Evolutionary conservation across 768 basidiomycete genomes (phyloP).

Genomic region (Tubosaeta brunneosetosa): DNA sequence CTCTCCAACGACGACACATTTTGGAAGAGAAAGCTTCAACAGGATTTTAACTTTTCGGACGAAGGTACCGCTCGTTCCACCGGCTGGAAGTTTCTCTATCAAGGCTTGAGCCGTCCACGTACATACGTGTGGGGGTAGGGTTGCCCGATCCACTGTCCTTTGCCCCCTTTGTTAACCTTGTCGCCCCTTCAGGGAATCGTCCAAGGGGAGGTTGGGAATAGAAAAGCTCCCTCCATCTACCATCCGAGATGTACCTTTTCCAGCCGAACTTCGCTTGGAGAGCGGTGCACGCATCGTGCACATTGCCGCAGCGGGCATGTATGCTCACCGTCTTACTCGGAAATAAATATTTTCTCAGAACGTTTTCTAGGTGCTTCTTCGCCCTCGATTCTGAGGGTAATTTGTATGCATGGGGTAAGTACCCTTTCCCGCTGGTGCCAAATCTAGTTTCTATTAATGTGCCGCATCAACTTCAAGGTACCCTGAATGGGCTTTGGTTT

Average conservation of each 20-base stretch:
- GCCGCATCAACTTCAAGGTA: conserved; percentile 44
- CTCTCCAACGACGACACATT: conserved; percentile 68
- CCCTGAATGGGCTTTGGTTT: conserved; percentile 45
- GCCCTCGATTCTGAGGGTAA: conserved; percentile 72
- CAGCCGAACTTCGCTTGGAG: conserved; percentile 52
- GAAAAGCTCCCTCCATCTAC: conserved; percentile 31
- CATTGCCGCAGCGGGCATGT: conserved; percentile 82
- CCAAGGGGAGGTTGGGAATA: conserved; percentile 63
- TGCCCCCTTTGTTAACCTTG: background rate
- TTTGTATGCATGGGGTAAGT: conserved; percentile 76
- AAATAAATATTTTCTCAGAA: background rate
- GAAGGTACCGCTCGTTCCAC: conserved; percentile 65
- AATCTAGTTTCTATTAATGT: conserved; percentile 2
- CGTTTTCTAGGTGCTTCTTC: conserved; percentile 70
- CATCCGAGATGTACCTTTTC: conserved; percentile 51
- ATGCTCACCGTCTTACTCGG: conserved; percentile 22
- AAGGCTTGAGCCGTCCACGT: conserved; percentile 53
- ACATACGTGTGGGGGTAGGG: conserved; percentile 60
- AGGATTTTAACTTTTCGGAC: conserved; percentile 77
- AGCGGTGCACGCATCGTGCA: conserved; percentile 62
- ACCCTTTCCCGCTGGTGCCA: background rate
- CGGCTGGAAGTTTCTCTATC: conserved; percentile 81
- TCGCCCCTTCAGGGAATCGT: conserved; percentile 43
- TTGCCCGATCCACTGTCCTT: background rate
- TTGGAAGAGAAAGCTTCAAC: conserved; percentile 66